Conservation (phyloP, 768 basidiomycete species). For the Lactarius evosmus region DNA sequence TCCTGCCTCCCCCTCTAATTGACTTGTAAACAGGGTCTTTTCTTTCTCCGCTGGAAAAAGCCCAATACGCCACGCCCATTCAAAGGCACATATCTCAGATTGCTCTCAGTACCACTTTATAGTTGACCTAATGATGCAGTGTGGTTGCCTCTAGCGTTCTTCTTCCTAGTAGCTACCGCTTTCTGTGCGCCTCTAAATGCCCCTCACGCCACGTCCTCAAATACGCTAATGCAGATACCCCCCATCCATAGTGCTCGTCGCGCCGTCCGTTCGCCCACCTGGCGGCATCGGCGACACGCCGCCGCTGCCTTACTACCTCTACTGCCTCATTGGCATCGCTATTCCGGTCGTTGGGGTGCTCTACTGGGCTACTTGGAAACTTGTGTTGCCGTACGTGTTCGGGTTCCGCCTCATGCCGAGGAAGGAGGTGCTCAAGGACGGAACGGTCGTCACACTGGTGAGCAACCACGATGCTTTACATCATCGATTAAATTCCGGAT, state of each 20-base stretch:
- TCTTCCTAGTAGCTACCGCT: constrained; percentile 49
- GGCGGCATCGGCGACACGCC: constrained; percentile 58
- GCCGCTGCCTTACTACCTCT: constrained; percentile 59
- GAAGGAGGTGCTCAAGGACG: constrained; percentile 51
- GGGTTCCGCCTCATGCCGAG: constrained; percentile 46
- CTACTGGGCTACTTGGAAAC: constrained; percentile 56
- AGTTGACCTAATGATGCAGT: constrained; percentile 39
- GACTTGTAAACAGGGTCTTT: constrained; percentile 42
- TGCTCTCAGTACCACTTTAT: too few relatives aligned
- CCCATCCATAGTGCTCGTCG: constrained; percentile 45
- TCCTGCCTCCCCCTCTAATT: not conserved
- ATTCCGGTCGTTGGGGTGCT: constrained; percentile 45
- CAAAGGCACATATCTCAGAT: constrained; percentile 34
- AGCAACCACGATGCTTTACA: constrained; percentile 27
- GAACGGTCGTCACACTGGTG: constrained; percentile 53
- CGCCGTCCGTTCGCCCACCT: constrained; percentile 53
- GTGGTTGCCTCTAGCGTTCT: constrained; percentile 53
- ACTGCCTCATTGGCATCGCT: constrained; percentile 52
- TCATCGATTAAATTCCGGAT: not conserved
- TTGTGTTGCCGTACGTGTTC: constrained; percentile 48
- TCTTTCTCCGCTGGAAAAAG: constrained; percentile 52
- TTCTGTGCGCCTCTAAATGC: constrained; percentile 43
- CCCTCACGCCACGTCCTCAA: not conserved
- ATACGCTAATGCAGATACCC: not conserved
- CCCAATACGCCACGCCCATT: constrained; percentile 50